Evolutionary conservation across 352 stramenopile species (phyloP).

Genomic region (Phytophthora citrophthora): DNA sequence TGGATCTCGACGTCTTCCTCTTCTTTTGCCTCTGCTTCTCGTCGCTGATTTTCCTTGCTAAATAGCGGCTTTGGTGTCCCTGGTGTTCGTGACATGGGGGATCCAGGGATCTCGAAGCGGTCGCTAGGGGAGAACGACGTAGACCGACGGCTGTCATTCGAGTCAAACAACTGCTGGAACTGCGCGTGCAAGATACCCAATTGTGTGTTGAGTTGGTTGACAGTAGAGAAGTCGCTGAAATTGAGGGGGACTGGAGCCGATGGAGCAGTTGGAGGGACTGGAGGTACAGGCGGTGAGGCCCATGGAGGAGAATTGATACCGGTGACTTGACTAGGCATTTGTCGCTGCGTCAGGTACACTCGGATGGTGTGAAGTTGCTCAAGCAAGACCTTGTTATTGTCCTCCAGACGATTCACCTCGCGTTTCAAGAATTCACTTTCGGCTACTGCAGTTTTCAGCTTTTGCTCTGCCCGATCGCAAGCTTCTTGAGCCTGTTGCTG

Average conservation of each 20-base stretch:
- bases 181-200: constrained; percentile 58
- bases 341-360: constrained; percentile 61
- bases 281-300: constrained; percentile 1
- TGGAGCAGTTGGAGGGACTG: neutral
- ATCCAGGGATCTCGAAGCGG: constrained; percentile 47
- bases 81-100: constrained; percentile 20
- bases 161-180: constrained; percentile 67
- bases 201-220: constrained; percentile 58
- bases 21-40: constrained; percentile 6
- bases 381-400: constrained; percentile 67
- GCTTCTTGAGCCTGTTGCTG: constrained; percentile 34
- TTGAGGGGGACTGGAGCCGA: constrained; percentile 12
- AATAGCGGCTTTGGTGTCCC: constrained; percentile 1
- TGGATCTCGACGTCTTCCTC: constrained; percentile 32
- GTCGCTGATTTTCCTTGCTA: constrained; percentile 17
- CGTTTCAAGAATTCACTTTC: constrained; percentile 61
- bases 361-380: constrained; percentile 67
- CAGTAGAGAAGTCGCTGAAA: constrained; percentile 41
- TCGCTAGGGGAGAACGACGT: constrained; percentile 40
- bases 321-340: constrained; percentile 28
- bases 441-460: constrained; percentile 44
- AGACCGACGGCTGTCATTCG: constrained; percentile 27
- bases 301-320: constrained; percentile 8
- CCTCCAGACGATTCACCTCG: constrained; percentile 56
- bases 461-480: constrained; percentile 44